phyloP scores from a whole-genome alignment of 2,329 filamentous ascomycete genomes.

The Fusarium nelsonii region DNA sequence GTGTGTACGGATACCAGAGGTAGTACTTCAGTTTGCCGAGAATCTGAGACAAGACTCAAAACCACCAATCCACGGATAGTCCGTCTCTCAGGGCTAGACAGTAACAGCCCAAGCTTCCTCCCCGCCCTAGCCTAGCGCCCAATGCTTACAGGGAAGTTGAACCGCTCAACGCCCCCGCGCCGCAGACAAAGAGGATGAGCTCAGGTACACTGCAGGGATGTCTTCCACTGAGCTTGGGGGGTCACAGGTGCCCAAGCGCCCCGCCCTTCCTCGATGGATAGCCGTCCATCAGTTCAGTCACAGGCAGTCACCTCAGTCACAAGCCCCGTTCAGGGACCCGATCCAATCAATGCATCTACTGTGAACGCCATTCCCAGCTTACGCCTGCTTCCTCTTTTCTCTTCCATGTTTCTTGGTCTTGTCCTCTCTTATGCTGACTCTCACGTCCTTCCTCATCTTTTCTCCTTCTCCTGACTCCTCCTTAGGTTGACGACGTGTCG shows the following conservation, averaged over 20 bases:
- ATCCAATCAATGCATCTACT: slow-evolving; percentile 36
- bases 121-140: slow-evolving; percentile 17
- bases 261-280: slow-evolving; percentile 20
- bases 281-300: slow-evolving; percentile 15
- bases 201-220: slow-evolving; percentile 32
- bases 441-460: slow-evolving; percentile 15
- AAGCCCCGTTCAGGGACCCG: slow-evolving; percentile 33
- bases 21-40: slow-evolving; percentile 17
- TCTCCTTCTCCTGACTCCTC: slow-evolving; percentile 27
- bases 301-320: slow-evolving; percentile 33
- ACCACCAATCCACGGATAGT: slow-evolving; percentile 24
- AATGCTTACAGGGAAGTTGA: slow-evolving; percentile 28
- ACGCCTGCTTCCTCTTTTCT: slow-evolving; percentile 33
- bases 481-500: slow-evolving; percentile 41
- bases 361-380: slow-evolving; percentile 35
- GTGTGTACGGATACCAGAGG: slow-evolving; percentile 8
- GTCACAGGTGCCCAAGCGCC: slow-evolving; percentile 42
- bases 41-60: slow-evolving; percentile 41
- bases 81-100: slow-evolving; percentile 23
- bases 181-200: slow-evolving; percentile 18
- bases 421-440: slow-evolving; percentile 1
- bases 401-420: background rate
- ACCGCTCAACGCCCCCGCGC: slow-evolving; percentile 30
- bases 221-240: slow-evolving; percentile 25
- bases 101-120: slow-evolving; percentile 23